Evolutionary conservation across 768 basidiomycete species (phyloP), one percentile per base, ranked within the genome.

Genomic region (Fistulinella prunicolor): DNA sequence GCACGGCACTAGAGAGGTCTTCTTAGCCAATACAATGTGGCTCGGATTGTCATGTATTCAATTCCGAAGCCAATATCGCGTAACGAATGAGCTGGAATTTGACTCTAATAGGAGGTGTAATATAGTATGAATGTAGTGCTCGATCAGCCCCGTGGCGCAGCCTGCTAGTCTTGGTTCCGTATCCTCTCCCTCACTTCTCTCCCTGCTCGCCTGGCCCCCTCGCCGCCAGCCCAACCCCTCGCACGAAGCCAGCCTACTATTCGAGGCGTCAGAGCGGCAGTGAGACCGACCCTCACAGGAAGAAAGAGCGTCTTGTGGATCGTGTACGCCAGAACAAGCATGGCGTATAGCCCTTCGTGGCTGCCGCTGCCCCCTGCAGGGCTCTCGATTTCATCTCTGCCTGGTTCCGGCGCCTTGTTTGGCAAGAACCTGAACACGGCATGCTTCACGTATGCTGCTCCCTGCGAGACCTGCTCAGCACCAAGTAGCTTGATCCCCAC

Each of bases 301-400:
- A 98, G 64, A 62, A 97, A 89, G 1, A 92, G 61, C 0, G 91
- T 95, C 73, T 99, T 99, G 79, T 99, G 96, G 44, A 99, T 81
- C 17, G 89, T 86, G 68, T 94, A 99, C 4, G 96, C 95, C 58
- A 98, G 73, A 0, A 91, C 81, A 22, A 96, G 69, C 83, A 96
- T 94, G 22, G 95, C 93, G 67, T 91, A 94, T 16, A 96, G 71
- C 14, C 89, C 83, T 63, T 89, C 87, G 8, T 82, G 77, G 2
- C 84, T 79, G 2, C 66, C 65, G 37, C 51, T 50, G 44, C 56
- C 49, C 29, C 66, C 53, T 3, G 63, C 63, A 12, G 70, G 59
- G 46, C 57, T 63, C 19, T 87, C 83, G 42, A 80, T 68, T 57
- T 85, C 87, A 38, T 86, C 83, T 28, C 73, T 67, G 4, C 83